These are phyloP conservation scores for Cymbidium sinense DNA, from an alignment of 106 monocot genomes.

Conservation along the genomic window DNA sequence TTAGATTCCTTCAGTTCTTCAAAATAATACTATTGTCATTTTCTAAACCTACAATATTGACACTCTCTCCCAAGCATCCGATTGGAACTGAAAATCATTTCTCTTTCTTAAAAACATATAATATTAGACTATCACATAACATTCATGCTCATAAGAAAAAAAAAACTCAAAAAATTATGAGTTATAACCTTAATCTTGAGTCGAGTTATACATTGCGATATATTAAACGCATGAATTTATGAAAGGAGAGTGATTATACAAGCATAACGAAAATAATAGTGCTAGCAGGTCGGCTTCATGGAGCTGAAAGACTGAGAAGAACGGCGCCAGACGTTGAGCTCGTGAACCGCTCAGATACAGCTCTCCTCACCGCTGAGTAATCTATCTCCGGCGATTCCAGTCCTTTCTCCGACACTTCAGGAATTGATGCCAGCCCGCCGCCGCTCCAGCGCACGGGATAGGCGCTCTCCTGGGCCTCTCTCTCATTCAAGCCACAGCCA, in stretches of 20 bases:
- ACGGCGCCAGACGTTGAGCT: constrained; percentile 1
- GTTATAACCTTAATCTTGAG: too few species aligned
- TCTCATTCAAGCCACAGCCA: background rate
- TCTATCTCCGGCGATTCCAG: constrained; percentile 22
- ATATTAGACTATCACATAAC: too few species aligned
- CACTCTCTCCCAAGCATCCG: too few species aligned
- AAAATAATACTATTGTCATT: too few species aligned
- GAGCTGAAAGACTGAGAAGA: background rate
- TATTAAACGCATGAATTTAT: too few species aligned
- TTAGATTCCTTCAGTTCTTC: too few species aligned
- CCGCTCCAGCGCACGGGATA: constrained; percentile 3
- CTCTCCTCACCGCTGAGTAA: constrained; percentile 15
- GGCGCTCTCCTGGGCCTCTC: background rate
- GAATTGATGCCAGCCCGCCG: constrained; percentile 25
- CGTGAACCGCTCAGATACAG: constrained; percentile 33
- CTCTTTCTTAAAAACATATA: too few species aligned
- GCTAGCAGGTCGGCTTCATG: background rate
- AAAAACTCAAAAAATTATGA: too few species aligned
- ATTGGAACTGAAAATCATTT: too few species aligned
- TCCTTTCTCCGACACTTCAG: constrained; percentile 35
- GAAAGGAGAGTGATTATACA: background rate
- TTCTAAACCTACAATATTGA: too few species aligned
- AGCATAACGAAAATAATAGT: background rate
- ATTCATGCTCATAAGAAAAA: too few species aligned
- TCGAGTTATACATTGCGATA: too few species aligned